Conservation (phyloP, 2,329 filamentous ascomycete genomes). For the Gyromitra esculenta region DNA sequence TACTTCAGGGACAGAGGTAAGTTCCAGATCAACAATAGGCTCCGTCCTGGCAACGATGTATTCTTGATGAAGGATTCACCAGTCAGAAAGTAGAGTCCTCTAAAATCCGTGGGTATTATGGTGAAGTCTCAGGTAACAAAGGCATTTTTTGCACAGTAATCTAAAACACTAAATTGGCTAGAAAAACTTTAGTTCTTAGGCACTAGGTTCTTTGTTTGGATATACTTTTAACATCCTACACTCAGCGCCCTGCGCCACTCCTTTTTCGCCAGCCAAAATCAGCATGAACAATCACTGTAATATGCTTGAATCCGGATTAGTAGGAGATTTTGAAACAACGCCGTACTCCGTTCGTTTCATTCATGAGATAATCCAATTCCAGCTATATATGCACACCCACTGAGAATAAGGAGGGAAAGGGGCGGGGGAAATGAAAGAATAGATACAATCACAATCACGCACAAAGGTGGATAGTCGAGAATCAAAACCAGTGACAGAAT, state of each 20-base stretch:
- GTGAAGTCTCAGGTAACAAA: too few species aligned
- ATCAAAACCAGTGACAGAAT: slow-evolving; percentile 18
- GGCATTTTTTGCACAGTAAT: too few species aligned
- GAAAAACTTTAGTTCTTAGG: background rate
- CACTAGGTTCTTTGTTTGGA: background rate
- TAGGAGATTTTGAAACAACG: slow-evolving; percentile 1
- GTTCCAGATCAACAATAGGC: too few species aligned
- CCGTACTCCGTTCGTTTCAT: slow-evolving; percentile 16
- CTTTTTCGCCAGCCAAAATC: background rate
- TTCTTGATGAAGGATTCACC: too few species aligned
- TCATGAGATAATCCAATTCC: slow-evolving; percentile 35
- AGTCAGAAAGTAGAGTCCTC: too few species aligned
- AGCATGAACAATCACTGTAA: background rate
- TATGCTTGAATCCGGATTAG: background rate
- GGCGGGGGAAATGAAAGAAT: slow-evolving; percentile 12
- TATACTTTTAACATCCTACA: background rate
- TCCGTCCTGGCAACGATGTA: too few species aligned
- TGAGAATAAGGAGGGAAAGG: slow-evolving; percentile 34
- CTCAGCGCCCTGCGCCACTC: too few species aligned
- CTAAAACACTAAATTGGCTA: too few species aligned
- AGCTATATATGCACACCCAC: slow-evolving; percentile 30
- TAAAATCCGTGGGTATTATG: too few species aligned
- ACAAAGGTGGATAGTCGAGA: slow-evolving; percentile 20
- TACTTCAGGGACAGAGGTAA: too few species aligned
- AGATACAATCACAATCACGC: slow-evolving; percentile 28